phyloP scores from a whole-genome alignment of 1,139 yeast genomes.

The Saccharomyces hybrid region DNA sequence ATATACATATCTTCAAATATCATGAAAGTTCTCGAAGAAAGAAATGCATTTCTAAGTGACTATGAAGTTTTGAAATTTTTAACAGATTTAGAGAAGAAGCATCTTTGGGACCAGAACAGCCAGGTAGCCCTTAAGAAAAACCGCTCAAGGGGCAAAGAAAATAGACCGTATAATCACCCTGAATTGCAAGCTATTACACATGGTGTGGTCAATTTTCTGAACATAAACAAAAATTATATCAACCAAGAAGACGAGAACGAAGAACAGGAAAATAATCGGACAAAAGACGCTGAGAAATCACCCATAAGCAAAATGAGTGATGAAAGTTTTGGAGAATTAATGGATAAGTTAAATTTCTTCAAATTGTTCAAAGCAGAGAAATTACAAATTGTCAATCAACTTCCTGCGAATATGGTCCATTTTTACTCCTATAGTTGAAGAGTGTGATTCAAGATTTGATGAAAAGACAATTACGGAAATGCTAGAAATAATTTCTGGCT shows the following conservation, averaged over 20 bases:
- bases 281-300: conserved; percentile 12
- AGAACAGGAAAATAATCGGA: conserved; percentile 7
- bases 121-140: conserved; percentile 12
- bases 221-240: conserved; percentile 25
- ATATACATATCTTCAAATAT: not conserved
- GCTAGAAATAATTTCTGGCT: conserved; percentile 11
- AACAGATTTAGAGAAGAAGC: conserved; percentile 32
- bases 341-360: conserved; percentile 45
- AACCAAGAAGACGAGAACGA: conserved; percentile 17
- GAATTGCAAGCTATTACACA: conserved; percentile 63
- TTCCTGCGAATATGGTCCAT: conserved; percentile 74
- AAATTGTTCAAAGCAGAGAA: conserved; percentile 75
- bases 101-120: conserved; percentile 32
- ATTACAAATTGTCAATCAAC: conserved; percentile 69
- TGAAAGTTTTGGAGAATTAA: conserved; percentile 46
- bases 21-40: conserved; percentile 29
- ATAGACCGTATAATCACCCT: conserved; percentile 32
- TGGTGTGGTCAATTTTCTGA: conserved; percentile 41
- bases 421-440: conserved; percentile 80
- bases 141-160: conserved; percentile 32
- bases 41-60: conserved; percentile 32
- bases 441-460: conserved; percentile 75
- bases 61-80: conserved; percentile 32
- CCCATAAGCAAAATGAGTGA: conserved; percentile 25
- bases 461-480: conserved; percentile 55